These are phyloP conservation scores for Diversispora epigaea DNA, from an alignment of 192 early-diverging fungal genomes.

Conservation along the genomic window DNA sequence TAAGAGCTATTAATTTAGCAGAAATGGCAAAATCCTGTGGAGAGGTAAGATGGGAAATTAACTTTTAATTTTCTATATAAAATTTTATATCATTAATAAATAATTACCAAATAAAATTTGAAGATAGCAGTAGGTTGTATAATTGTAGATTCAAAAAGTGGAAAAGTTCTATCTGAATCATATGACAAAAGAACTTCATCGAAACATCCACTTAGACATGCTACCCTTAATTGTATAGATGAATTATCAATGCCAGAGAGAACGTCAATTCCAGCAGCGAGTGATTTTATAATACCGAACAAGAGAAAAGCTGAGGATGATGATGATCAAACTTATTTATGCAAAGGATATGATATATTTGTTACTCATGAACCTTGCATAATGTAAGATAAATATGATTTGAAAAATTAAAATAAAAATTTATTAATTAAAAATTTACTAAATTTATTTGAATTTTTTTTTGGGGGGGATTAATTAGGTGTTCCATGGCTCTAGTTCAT, in stretches of 20 bases:
- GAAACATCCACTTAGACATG: slow-evolving; percentile 73
- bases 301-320: slow-evolving; percentile 34
- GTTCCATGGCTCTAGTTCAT: slow-evolving; percentile 92
- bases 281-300: not conserved
- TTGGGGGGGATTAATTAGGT: slow-evolving; percentile 81
- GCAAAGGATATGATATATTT: slow-evolving; percentile 82
- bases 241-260: slow-evolving; percentile 59
- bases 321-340: slow-evolving; percentile 60
- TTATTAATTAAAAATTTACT: not conserved
- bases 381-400: slow-evolving; percentile 57
- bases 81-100: too few species aligned
- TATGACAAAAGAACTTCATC: slow-evolving; percentile 47
- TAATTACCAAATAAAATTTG: not conserved
- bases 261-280: not conserved
- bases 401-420: not conserved
- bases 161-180: slow-evolving; percentile 48
- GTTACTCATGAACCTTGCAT: slow-evolving; percentile 81
- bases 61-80: too few species aligned
- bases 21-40: slow-evolving; percentile 35
- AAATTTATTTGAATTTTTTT: slow-evolving; percentile 17
- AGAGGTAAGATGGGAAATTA: slow-evolving; percentile 33
- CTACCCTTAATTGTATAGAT: slow-evolving; percentile 77
- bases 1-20: slow-evolving; percentile 31
- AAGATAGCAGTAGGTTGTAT: slow-evolving; percentile 48
- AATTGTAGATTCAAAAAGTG: slow-evolving; percentile 56